Base-by-base conservation (phyloP, 2,329 filamentous ascomycete genomes). In the Penicillium vulpinum region DNA sequence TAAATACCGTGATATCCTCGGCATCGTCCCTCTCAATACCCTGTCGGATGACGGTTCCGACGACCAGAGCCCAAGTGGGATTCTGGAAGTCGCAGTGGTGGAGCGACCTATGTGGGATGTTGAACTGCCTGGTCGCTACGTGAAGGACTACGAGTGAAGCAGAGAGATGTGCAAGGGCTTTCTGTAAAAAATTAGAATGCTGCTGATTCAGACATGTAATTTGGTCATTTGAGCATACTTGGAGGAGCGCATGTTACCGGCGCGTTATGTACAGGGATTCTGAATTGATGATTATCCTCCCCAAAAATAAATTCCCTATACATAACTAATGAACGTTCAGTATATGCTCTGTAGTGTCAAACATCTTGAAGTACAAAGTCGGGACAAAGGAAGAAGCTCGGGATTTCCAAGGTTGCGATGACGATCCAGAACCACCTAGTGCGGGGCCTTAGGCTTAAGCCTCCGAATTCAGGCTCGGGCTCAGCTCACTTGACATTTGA, bases 1-100 rank as follows among this genome's bases (percentile, higher is more conserved):
- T 81, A 95, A 96, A 75, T 99, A 97, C 76, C 84, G 92, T 57
- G 90, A 92, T n/a, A 92, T 99, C 65, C 80, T 99, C 59, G 94
- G 92, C 5, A 82, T 88, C 43, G 81, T 86, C 21, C 81, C 84
- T 18, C 74, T 88, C 31, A 79, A 77, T 36, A 50, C 65, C 26
- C 36, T 59, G 40, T 63, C 74, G 82, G 53, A 63, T 41, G 60
- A 66, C 21, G 60, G 64, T 67, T 28, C 69, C 61, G 73, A 76
- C 26, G 71, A 72, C 15, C 67, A 64, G 58, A 59, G 54, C 33
- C 62, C 58, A 0, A 52, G 46, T 29, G 62, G 56, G 24, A 63
- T 59, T 8, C 60, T 80, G 22, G 94, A 99, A 75, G 89, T 97
- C 45, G 92, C 91, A 2, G 79, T 97, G 50, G 86, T 97, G 15